Conservation (phyloP, 306 rosid species). For the Mimosa pudica region DNA sequence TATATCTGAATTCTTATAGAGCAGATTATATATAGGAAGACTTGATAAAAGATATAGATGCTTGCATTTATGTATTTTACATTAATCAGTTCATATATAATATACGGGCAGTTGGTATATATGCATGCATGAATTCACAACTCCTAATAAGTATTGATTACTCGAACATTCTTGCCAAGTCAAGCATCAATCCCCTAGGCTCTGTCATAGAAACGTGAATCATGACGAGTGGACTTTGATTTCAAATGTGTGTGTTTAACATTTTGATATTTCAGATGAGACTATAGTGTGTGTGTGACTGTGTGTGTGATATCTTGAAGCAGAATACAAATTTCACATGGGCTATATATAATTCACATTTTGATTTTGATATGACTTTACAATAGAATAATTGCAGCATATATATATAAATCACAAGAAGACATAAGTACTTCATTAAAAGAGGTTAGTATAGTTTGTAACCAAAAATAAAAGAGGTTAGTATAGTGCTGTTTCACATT, state of each 20-base stretch:
- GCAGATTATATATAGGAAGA: background rate
- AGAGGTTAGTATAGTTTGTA: background rate
- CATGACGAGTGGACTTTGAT: background rate
- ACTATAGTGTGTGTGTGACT: no score
- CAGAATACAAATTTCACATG: background rate
- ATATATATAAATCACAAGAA: background rate
- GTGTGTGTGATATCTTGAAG: background rate
- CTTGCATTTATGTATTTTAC: background rate
- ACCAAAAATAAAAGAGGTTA: background rate
- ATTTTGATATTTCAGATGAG: background rate
- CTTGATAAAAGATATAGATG: slow-evolving; percentile 1
- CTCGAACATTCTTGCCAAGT: background rate
- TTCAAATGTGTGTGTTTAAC: background rate
- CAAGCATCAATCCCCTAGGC: background rate
- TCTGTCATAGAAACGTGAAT: background rate
- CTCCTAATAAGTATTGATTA: background rate
- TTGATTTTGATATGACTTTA: background rate
- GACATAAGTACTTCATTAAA: background rate
- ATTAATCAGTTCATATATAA: background rate
- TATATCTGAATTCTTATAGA: background rate
- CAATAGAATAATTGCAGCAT: background rate
- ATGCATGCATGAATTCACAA: slow-evolving; percentile 21
- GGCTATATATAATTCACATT: background rate
- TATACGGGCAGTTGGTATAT: background rate
- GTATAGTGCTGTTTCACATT: background rate